Evolutionary conservation across 2,329 filamentous ascomycete species (phyloP), one percentile per base, ranked within the genome.

Genomic region (Epichloe brachyelytri): DNA sequence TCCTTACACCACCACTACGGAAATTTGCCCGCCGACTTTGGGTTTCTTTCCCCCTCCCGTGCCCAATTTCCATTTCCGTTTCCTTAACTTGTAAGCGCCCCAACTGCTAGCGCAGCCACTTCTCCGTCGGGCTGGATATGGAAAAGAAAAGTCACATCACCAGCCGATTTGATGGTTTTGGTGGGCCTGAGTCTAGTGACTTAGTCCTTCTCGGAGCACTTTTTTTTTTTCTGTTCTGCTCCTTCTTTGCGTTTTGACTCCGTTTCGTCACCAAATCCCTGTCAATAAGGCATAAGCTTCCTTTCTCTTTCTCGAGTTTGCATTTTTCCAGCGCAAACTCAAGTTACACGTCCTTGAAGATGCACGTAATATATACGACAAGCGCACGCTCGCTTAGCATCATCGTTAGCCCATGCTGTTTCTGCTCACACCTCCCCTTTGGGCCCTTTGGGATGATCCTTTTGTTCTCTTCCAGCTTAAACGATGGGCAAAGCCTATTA

Each of bases 251-350:
- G 14, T 34, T 15, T 26, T 46, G n/a, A 34, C 46, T 33, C 6
- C 12, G 38, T 46, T 11, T 41, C 44, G 46, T 40, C 33, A 30
- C 30, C 34, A 17, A 50, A 48, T 46, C 47, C 43, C 20, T 30
- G 46, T 37, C 52, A 47, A 19, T 30, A 19, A 26, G 6, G 68
- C 68, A 70, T 65, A 66, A 69, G 67, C 67, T 68, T 55, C 58
- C 53, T 50, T 56, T 62, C 61, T 50, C 39, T 54, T 50, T 20
- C 20, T 45, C 4, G 11, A 40, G 37, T 22, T 20, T 43, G 39
- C 43, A 3, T 46, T 54, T 30, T 51, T 48, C 50, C 52, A 43
- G 51, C 40, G 37, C 48, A 26, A 41, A 15, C 11, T 17, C 8
- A 51, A 17, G 33, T 39, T 38, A 20, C 45, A 52, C 50, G 40